A percentile compares a stretch with the other conserved stretches of the same genome.
Evolutionary conservation across 176 grass and related monocot species (phyloP).

Genomic region (Zea luxurians): DNA sequence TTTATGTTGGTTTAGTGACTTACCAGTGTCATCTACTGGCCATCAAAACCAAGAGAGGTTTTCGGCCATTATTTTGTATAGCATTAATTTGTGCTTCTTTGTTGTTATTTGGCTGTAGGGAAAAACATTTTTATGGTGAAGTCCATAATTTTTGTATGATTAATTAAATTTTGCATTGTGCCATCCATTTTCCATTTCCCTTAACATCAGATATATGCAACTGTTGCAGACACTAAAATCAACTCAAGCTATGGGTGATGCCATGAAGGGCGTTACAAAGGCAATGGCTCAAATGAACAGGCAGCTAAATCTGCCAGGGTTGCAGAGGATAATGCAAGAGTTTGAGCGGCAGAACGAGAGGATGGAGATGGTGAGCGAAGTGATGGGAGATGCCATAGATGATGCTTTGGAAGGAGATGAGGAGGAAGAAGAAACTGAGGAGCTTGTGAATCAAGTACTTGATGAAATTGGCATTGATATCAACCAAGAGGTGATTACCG

Average conservation of each 20-base stretch:
- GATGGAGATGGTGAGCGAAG: conserved; percentile 80
- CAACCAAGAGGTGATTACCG: conserved; percentile 49
- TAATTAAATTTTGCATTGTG: conserved; percentile 10
- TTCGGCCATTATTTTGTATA: background rate
- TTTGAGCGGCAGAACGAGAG: conserved; percentile 82
- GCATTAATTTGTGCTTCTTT: background rate
- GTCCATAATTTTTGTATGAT: background rate
- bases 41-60: background rate
- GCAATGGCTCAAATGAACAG: conserved; percentile 83
- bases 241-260: conserved; percentile 78
- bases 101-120: background rate
- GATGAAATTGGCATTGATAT: conserved; percentile 82
- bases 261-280: conserved; percentile 84
- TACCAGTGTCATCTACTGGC: background rate
- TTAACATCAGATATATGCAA: background rate
- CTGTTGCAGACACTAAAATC: conserved; percentile 66
- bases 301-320: conserved; percentile 62
- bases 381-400: conserved; percentile 76
- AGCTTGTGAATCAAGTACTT: conserved; percentile 76
- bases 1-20: background rate
- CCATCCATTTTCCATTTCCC: background rate
- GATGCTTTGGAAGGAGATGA: conserved; percentile 72
- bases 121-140: background rate
- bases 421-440: conserved; percentile 75
- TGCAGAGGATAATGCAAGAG: conserved; percentile 76